These are phyloP conservation scores for Strobilomyces echinocephalus DNA, from an alignment of 768 basidiomycete species.

Conservation along the genomic window DNA sequence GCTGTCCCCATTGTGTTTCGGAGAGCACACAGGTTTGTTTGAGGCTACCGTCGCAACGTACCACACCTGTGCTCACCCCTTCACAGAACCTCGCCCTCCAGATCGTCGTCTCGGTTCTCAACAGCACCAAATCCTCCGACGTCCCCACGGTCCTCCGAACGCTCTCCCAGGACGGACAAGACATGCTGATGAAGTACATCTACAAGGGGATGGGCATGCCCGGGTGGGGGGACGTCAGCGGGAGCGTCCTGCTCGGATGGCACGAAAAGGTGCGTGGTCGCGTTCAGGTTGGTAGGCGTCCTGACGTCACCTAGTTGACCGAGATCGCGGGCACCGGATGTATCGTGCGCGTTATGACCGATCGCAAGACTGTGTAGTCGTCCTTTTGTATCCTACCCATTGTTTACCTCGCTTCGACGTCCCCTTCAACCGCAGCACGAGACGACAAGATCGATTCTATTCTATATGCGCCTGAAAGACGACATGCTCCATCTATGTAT, in stretches of 20 bases:
- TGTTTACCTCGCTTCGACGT: not conserved
- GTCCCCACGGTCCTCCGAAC: conserved; percentile 70
- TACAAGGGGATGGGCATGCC: conserved; percentile 91
- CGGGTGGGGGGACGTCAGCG: conserved; percentile 57
- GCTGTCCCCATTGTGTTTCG: too few species aligned
- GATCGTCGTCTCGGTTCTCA: conserved; percentile 81
- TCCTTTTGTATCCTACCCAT: not conserved
- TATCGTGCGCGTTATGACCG: conserved; percentile 84
- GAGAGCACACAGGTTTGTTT: too few species aligned
- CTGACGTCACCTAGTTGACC: conserved; percentile 55
- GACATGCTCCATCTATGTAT: not conserved
- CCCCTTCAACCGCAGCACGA: not conserved
- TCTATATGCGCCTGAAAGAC: not conserved
- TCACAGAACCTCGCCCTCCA: conserved; percentile 71
- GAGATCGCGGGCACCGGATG: conserved; percentile 93
- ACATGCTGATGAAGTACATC: conserved; percentile 94
- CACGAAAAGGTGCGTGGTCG: conserved; percentile 77
- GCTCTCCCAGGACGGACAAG: conserved; percentile 71
- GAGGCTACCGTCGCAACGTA: too few species aligned
- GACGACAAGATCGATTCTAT: not conserved
- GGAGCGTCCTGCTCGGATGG: conserved; percentile 73
- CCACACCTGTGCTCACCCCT: too few species aligned
- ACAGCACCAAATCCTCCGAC: conserved; percentile 89
- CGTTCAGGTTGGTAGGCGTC: too few species aligned
- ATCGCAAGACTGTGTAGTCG: conserved; percentile 50